Base-by-base conservation (phyloP, 2,329 filamentous ascomycete species). In the Aspergillus viridinutans region DNA sequence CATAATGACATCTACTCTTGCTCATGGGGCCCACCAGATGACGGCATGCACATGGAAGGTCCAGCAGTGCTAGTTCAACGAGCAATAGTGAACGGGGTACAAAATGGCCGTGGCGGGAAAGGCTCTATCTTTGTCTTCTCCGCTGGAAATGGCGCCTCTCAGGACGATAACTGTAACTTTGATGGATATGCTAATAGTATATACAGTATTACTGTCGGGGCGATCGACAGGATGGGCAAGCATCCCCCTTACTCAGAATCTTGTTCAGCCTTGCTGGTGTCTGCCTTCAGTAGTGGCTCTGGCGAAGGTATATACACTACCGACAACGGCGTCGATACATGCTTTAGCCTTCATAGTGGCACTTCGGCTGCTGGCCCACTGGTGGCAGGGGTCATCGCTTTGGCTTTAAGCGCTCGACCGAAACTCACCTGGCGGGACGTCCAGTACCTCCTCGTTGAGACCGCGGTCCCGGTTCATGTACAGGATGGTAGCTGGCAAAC, bases 161-260 rank as follows among this genome's bases (percentile, higher is more conserved):
- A 80, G 62, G 92, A 90, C 49, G 94, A 99, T 73, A 97, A 99
- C 76, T 99, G 94, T 82, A 99, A 99, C 73, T 99, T 97, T 72
- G 94, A 99, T 71, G 94, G 94, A 42, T 99, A 99, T 76, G 99
- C 94, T 58, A 99, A 99, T 79, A 97, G 92, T 71, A 99, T 99
- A 66, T 99, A 97, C 81, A 97, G 92, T 72, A 94, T 99, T 66
- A 96, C 92, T 0, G 92, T 99, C 20, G 94, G 94, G 40, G 93
- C 93, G 35, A 88, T 99, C 60, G 92, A 97, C 72, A 83, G 90
- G 58, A 86, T 88, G 64, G 92, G 93, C 43, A 76, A 84, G n/a
- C 93, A 97, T 70, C 92, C 94, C 0, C 94, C 93, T 73, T 99
- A 99, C 74, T 97, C 93, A 0, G 94, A 99, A 74, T 88, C 90